These are phyloP conservation scores for Coniella lustricola DNA, from an alignment of 2,329 filamentous ascomycete species.

Conservation along the genomic window DNA sequence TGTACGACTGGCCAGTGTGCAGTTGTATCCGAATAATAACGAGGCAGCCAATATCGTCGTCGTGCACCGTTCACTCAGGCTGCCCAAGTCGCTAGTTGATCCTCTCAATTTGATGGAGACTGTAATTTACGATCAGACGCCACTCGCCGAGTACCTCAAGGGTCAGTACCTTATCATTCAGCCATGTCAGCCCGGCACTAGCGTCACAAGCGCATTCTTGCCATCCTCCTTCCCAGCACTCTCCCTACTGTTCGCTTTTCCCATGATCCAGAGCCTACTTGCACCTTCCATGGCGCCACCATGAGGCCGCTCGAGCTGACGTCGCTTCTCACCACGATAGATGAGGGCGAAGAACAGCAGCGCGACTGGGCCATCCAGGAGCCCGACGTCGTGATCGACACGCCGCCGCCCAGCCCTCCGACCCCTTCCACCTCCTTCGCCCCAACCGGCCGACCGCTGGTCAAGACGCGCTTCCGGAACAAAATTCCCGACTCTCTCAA, in stretches of 20 bases:
- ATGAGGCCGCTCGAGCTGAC: conserved; percentile 18
- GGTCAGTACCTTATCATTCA: conserved; percentile 44
- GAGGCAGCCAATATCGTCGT: neutral
- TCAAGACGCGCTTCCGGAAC: conserved; percentile 46
- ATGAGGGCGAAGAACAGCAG: conserved; percentile 43
- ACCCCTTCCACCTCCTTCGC: conserved; percentile 43
- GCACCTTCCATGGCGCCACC: conserved; percentile 1
- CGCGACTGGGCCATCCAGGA: conserved; percentile 40
- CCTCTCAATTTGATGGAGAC: conserved; percentile 61
- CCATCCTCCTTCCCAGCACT: neutral
- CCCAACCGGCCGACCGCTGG: conserved; percentile 47
- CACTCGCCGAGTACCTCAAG: conserved; percentile 83
- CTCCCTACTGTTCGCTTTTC: neutral
- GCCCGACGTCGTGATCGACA: conserved; percentile 31
- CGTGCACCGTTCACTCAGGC: neutral
- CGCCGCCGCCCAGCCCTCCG: conserved; percentile 35
- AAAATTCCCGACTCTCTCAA: conserved; percentile 38
- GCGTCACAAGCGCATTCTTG: neutral
- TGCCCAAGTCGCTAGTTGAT: neutral
- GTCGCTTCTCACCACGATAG: conserved; percentile 23
- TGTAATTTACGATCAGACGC: conserved; percentile 78
- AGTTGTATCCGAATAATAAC: neutral
- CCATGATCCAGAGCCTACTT: neutral
- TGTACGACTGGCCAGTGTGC: neutral
- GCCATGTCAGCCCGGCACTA: conserved; percentile 1